Evolutionary conservation across 805 yeast genomes (phyloP), one percentile per base, ranked within the genome.

Genomic region (Sugiyamaella floridensis): DNA sequence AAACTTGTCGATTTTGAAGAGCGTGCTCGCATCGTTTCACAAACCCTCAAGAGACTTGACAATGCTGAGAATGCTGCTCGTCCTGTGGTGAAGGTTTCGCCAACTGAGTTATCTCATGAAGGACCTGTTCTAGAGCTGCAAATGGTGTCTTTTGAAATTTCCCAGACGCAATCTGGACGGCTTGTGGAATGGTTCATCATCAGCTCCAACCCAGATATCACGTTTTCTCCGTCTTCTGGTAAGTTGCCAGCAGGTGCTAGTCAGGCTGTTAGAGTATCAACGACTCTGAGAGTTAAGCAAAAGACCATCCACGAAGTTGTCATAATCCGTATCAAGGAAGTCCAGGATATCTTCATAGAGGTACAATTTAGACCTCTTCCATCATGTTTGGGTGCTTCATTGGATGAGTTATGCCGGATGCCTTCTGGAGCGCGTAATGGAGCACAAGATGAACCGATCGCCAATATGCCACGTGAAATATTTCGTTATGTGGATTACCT

Each of bases 11-110:
- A 81, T 60, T 62, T 61, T 14, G 67, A 59, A 5, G 63, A 62
- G 45, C 66, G 79, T 12, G 65, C 67, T 9, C 55, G 55, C 9
- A 58, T 75, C 10, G 71, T 73, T 29, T 65, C 68, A 11, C 57
- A 66, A 2, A 71, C 77, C 47, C 63, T 74, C 40, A 69, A 69
- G 56, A 66, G 67, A 37, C 59, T 75, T 40, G 79, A 81, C 40
- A 68, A 67, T 18, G 66, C 74, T 7, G 77, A 75, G 55, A 79
- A 79, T 46, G 63, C 70, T 4, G 62, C 71, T 12, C 67, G 79
- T 22, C 73, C 78, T 1, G 60, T 62, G 2, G 71, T 79, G 1
- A 61, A 63, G 1, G 73, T 79, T 20, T 56, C 65, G 44, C 65
- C 68, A 32, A 55, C 74, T 50, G 72, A 73, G 41, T 51, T 71